These are phyloP conservation scores for Fusarium sp. DNA, from an alignment of 2,329 filamentous ascomycete genomes.

Conservation along the genomic window DNA sequence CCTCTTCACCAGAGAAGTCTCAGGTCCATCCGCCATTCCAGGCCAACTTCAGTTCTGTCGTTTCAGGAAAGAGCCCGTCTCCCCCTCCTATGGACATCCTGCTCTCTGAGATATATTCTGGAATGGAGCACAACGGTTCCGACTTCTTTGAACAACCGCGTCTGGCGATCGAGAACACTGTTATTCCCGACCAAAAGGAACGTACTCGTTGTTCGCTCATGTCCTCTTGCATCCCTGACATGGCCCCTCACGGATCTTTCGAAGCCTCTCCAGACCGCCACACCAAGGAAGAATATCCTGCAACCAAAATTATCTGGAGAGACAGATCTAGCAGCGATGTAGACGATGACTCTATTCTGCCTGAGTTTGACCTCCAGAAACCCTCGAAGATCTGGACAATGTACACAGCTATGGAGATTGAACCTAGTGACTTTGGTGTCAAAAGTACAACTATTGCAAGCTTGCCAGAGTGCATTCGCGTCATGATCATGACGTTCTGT, in stretches of 20 bases:
- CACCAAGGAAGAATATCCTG: rapidly evolving
- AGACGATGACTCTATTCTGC: background rate
- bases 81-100: too few species aligned
- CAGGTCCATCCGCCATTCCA: rapidly evolving
- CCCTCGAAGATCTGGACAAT: rapidly evolving
- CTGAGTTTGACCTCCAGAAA: background rate
- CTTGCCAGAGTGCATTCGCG: background rate
- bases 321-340: background rate
- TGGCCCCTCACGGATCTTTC: background rate
- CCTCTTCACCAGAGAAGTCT: rapidly evolving
- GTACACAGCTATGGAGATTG: background rate
- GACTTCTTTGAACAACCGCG: too few species aligned
- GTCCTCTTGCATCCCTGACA: too few species aligned
- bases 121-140: too few species aligned
- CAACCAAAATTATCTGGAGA: background rate
- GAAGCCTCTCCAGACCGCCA: background rate
- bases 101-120: too few species aligned
- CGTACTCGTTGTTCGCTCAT: background rate
- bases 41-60: background rate
- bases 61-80: background rate
- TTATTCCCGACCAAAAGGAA: rapidly evolving
- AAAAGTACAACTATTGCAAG: background rate
- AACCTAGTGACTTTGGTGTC: background rate
- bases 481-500: background rate
- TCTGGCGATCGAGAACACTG: background rate